Base-by-base conservation (phyloP, 805 yeast genomes). In the Candida nonsorbophila region DNA sequence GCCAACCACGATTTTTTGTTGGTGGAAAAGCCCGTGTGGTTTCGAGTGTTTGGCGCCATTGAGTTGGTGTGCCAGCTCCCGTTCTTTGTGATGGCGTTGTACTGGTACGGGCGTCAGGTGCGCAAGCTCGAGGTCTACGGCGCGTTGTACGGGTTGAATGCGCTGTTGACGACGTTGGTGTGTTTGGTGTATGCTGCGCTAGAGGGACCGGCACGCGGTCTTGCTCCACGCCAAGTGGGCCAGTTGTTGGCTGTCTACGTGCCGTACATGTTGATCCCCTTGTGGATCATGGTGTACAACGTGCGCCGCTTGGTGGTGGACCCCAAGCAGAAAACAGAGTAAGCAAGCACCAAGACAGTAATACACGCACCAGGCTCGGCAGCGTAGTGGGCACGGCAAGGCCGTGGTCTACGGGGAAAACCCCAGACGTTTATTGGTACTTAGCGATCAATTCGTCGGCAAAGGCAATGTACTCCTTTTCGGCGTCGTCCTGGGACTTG, bases 401-500 rank as follows among this genome's bases (percentile, higher is more conserved):
- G 26, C 10, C n/a, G n/a, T n/a, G n/a, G n/a, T n/a, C n/a, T n/a
- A n/a, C n/a, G n/a, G n/a, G n/a, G n/a, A n/a, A n/a, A n/a, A n/a
- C n/a, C n/a, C n/a, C n/a, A n/a, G n/a, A n/a, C n/a, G n/a, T n/a
- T n/a, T n/a, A n/a, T n/a, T n/a, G n/a, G 25, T 63, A 61, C 49
- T 64, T 64, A 29, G 67, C 73, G 36, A 73, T 58, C 63, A 84
- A 67, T 51, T 72, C 73, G 44, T 75, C 77, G 30, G 77, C 90
- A 24, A 82, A 62, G 7, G 55, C 79, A 50, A 83, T 83, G 67
- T 83, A 77, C 49, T 86, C 71, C 46, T 71, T 41, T 70, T 90
- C 97, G 37, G 98, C 98, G 20, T 86, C 97, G 45, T 77, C 94
- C 62, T 83, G 84, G 22, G 86, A 62, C 37, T 74, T 74, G 34